phyloP scores from a whole-genome alignment of 2,329 filamentous ascomycete species.

The Teratosphaeria zuluensis region DNA sequence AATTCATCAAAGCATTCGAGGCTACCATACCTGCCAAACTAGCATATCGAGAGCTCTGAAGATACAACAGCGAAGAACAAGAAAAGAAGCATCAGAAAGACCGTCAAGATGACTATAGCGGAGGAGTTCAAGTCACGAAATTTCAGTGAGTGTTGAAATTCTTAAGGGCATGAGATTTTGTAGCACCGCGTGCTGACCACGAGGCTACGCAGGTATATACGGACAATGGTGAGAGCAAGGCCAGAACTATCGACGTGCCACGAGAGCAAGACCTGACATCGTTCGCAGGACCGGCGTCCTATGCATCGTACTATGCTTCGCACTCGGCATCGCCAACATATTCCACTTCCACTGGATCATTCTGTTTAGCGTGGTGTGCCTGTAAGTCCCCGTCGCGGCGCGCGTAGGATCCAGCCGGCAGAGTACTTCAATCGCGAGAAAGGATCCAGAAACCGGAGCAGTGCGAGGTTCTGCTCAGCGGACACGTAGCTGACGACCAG shows the following conservation, averaged over 20 bases:
- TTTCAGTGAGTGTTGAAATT: conserved; percentile 48
- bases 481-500: not conserved
- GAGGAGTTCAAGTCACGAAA: conserved; percentile 57
- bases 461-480: too few relatives aligned
- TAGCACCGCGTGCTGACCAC: not conserved
- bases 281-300: conserved; percentile 44
- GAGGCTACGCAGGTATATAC: conserved; percentile 50
- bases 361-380: conserved; percentile 47
- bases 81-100: too few relatives aligned
- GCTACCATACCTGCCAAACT: not conserved
- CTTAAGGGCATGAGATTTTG: not conserved
- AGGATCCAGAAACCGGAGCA: not conserved
- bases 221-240: conserved; percentile 50
- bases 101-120: conserved; percentile 43
- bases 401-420: not conserved
- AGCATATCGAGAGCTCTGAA: not conserved
- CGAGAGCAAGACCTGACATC: conserved; percentile 2
- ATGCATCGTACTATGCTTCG: conserved; percentile 56
- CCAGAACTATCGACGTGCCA: not conserved
- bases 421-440: not conserved
- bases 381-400: conserved; percentile 27
- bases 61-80: not conserved
- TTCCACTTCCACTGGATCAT: conserved; percentile 53
- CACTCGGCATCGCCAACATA: conserved; percentile 59
- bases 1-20: not conserved